phyloP scores from a whole-genome alignment of 2,329 filamentous ascomycete species.

The Ascochyta fabae region DNA sequence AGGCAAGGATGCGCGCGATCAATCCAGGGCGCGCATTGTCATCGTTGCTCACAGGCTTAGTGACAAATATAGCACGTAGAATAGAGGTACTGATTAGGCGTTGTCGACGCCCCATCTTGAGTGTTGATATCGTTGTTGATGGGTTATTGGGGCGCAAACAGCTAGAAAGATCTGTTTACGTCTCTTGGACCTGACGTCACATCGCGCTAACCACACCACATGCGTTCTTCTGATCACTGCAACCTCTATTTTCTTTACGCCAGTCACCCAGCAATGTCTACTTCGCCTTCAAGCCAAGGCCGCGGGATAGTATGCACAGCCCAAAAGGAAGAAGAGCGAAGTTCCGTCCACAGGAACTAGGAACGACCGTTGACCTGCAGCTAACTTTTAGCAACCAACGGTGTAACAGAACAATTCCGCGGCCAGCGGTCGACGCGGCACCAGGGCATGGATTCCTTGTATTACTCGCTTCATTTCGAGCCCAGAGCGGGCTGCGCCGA shows the following conservation, averaged over 20 bases:
- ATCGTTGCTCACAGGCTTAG: slow-evolving; percentile 25
- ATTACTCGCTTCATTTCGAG: not conserved
- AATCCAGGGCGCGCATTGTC: slow-evolving; percentile 34
- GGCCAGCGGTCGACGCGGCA: slow-evolving; percentile 11
- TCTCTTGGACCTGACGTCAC: slow-evolving; percentile 10
- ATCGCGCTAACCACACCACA: slow-evolving; percentile 1
- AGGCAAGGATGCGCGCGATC: slow-evolving; percentile 56
- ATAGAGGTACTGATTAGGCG: slow-evolving; percentile 48
- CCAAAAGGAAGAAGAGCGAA: not conserved
- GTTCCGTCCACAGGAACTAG: not conserved
- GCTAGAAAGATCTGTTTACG: slow-evolving; percentile 1
- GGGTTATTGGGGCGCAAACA: slow-evolving; percentile 1
- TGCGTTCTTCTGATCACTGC: slow-evolving; percentile 4
- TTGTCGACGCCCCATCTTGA: slow-evolving; percentile 46
- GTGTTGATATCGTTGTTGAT: not conserved
- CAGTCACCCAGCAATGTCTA: slow-evolving; percentile 1
- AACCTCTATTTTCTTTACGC: not conserved
- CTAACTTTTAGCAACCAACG: slow-evolving; percentile 8
- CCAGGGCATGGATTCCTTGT: slow-evolving; percentile 12
- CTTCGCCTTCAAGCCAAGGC: slow-evolving; percentile 4
- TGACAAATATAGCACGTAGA: slow-evolving; percentile 44
- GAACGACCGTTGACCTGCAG: slow-evolving; percentile 5
- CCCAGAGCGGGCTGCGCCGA: slow-evolving; percentile 6
- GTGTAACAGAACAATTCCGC: not conserved
- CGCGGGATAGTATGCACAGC: not conserved